Conservation (phyloP, 805 yeast species). For the Lachancea meyersii region DNA sequence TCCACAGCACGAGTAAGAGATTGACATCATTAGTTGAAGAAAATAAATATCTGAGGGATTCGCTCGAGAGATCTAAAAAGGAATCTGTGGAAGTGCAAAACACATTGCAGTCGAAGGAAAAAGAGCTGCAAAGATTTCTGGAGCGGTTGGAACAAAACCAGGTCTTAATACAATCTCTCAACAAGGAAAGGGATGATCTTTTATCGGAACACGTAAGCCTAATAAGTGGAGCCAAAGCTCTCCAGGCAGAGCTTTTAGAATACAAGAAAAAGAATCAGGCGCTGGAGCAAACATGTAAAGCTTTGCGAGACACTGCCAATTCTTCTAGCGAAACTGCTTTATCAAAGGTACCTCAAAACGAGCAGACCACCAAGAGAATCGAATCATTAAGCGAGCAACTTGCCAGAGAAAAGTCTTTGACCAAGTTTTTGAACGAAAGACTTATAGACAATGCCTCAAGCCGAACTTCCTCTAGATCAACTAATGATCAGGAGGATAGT, state of each 20-base stretch:
- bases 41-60: slow-evolving; percentile 38
- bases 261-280: slow-evolving; percentile 29
- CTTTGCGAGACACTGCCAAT: slow-evolving; percentile 19
- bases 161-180: slow-evolving; percentile 22
- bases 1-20: slow-evolving; percentile 33
- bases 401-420: slow-evolving; percentile 32
- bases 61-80: slow-evolving; percentile 35
- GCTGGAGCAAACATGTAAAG: slow-evolving; percentile 38
- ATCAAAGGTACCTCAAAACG: slow-evolving; percentile 33
- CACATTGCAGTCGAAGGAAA: slow-evolving; percentile 33
- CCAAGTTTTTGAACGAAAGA: slow-evolving; percentile 26
- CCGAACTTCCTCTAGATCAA: slow-evolving; percentile 22
- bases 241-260: slow-evolving; percentile 24
- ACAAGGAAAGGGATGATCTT: slow-evolving; percentile 30
- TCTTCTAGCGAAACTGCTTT: neutral
- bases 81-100: slow-evolving; percentile 34
- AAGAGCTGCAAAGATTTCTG: slow-evolving; percentile 30
- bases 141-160: slow-evolving; percentile 25
- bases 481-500: slow-evolving; percentile 23
- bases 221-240: slow-evolving; percentile 23
- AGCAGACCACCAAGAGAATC: slow-evolving; percentile 23
- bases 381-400: slow-evolving; percentile 41
- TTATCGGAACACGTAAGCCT: slow-evolving; percentile 27
- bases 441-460: slow-evolving; percentile 23
- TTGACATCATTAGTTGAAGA: slow-evolving; percentile 38